Evolutionary conservation across 768 basidiomycete genomes (phyloP).

Genomic region (Hypsizygus marmoreus): DNA sequence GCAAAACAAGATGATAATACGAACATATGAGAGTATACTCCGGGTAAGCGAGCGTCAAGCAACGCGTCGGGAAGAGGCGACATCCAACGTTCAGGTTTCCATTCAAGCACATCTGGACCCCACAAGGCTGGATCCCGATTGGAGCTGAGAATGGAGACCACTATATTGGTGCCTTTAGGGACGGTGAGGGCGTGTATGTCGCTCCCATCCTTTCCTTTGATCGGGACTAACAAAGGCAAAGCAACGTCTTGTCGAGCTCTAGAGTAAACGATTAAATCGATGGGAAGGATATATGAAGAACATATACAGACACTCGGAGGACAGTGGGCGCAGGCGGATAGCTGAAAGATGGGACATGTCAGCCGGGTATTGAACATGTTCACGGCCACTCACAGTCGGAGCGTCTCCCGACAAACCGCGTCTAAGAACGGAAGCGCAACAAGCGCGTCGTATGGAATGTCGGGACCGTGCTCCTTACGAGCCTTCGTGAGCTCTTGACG

Average conservation of each 20-base stretch:
- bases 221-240: conserved; percentile 34
- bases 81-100: conserved; percentile 28
- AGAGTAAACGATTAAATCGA: too few relatives aligned
- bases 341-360: conserved; percentile 4
- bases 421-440: conserved; percentile 31
- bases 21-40: neutral
- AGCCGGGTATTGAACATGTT: neutral
- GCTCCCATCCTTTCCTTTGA: conserved; percentile 30
- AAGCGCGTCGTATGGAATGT: conserved; percentile 28
- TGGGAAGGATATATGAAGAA: neutral
- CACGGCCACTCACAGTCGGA: conserved; percentile 34
- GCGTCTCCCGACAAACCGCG: conserved; percentile 35
- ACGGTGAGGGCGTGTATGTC: conserved; percentile 30
- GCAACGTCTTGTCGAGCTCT: conserved; percentile 32
- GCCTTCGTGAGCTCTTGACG: conserved; percentile 26
- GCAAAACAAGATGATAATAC: neutral
- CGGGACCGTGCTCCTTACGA: conserved; percentile 6
- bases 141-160: conserved; percentile 27
- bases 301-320: conserved; percentile 15
- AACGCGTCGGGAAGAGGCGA: conserved; percentile 19
- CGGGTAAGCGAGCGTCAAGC: conserved; percentile 11
- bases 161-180: conserved; percentile 30
- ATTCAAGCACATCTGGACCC: conserved; percentile 20
- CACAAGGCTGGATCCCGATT: conserved; percentile 10
- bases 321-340: conserved; percentile 21